Evolutionary conservation across 345 rosid genomes (phyloP).

Genomic region (Adansonia digitata): DNA sequence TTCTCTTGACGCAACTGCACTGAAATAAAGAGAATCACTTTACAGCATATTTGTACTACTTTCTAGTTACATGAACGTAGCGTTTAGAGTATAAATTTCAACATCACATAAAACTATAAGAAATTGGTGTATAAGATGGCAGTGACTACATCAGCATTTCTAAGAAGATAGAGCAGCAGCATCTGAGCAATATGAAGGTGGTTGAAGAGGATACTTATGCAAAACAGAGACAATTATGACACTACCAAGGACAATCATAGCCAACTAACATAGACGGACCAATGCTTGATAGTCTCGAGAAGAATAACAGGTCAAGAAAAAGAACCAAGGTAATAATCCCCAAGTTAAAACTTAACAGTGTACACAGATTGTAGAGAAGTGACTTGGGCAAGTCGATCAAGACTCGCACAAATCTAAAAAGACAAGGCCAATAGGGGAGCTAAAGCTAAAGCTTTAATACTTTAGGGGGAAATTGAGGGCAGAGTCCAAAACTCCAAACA

Average conservation of each 20-base stretch:
- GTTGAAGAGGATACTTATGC: background rate
- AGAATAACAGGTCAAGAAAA: background rate
- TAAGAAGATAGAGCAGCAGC: background rate
- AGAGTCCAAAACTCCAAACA: background rate
- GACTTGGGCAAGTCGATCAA: background rate
- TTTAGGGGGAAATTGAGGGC: background rate
- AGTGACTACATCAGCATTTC: background rate
- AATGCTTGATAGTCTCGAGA: background rate
- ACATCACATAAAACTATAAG: background rate
- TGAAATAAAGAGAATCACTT: conserved; percentile 8
- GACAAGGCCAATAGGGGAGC: background rate
- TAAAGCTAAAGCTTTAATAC: background rate
- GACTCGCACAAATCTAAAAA: background rate
- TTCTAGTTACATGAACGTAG: background rate
- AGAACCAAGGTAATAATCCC: no score
- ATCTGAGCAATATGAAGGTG: background rate
- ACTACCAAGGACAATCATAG: background rate
- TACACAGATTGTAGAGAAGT: background rate
- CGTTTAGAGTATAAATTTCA: background rate
- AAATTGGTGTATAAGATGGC: background rate
- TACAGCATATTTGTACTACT: background rate
- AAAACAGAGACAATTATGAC: background rate
- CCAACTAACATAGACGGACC: background rate
- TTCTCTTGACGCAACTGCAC: conserved; percentile 68
- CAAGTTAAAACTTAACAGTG: no score